phyloP scores from a whole-genome alignment of 2,329 filamentous ascomycete species.

The Ramularia endophylla region DNA sequence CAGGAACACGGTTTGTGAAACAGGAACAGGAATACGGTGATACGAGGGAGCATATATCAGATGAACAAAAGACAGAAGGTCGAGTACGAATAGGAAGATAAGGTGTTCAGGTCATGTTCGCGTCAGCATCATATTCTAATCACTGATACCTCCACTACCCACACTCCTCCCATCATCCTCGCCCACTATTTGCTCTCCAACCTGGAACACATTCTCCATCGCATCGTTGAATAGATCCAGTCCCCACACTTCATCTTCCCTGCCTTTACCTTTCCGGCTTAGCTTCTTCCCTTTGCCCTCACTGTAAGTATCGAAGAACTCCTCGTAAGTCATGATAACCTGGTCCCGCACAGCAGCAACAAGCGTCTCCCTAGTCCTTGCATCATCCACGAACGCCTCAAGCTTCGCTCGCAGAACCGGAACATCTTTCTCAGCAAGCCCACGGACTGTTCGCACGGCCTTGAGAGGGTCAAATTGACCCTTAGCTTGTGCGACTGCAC shows the following conservation, averaged over 20 bases:
- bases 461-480: conserved; percentile 26
- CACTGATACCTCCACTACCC: conserved; percentile 17
- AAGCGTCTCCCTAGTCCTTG: conserved; percentile 59
- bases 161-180: conserved; percentile 22
- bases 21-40: no score
- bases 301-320: conserved; percentile 53
- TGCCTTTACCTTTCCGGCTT: conserved; percentile 52
- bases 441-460: conserved; percentile 42
- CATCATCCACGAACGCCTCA: conserved; percentile 58
- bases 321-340: conserved; percentile 57
- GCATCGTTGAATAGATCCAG: conserved; percentile 59
- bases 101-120: no score
- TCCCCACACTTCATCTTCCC: conserved; percentile 60
- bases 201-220: conserved; percentile 54
- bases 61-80: no score
- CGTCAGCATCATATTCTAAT: conserved; percentile 16
- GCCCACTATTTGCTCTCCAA: conserved; percentile 39
- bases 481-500: conserved; percentile 14
- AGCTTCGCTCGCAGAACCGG: conserved; percentile 51
- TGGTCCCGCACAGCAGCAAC: conserved; percentile 61
- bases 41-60: no score
- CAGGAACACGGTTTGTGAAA: no score
- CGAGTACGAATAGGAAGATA: no score
- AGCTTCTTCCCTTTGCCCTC: conserved; percentile 32
- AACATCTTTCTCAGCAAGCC: conserved; percentile 53